phyloP scores from a whole-genome alignment of 1,284 basidiomycete genomes.

The Cryptococcus sp. region DNA sequence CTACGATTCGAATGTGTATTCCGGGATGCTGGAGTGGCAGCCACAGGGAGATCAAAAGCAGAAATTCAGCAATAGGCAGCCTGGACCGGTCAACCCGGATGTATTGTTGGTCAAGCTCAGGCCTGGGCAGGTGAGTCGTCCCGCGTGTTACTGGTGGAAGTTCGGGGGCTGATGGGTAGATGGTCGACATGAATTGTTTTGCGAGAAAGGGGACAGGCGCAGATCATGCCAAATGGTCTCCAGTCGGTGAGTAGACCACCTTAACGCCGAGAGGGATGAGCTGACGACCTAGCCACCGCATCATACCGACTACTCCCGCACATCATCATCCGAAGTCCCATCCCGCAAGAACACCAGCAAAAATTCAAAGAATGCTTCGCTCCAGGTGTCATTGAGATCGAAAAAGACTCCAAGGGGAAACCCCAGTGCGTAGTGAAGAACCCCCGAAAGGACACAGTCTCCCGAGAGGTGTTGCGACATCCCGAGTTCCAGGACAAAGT shows the following conservation, averaged over 20 bases:
- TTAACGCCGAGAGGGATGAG: background rate
- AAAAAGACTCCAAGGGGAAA: slow-evolving; percentile 48
- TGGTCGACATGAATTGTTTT: slow-evolving; percentile 79
- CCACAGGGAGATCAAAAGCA: slow-evolving; percentile 77
- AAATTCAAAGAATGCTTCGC: slow-evolving; percentile 88
- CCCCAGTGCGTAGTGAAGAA: slow-evolving; percentile 55
- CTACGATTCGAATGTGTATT: slow-evolving; percentile 61
- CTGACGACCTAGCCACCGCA: slow-evolving; percentile 64
- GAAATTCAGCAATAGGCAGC: slow-evolving; percentile 39
- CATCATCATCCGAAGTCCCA: slow-evolving; percentile 69
- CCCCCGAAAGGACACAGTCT: slow-evolving; percentile 79
- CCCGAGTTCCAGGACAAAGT: slow-evolving; percentile 84
- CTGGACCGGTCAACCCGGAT: slow-evolving; percentile 58
- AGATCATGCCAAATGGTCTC: slow-evolving; percentile 95
- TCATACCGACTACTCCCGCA: slow-evolving; percentile 89
- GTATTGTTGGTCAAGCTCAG: slow-evolving; percentile 92
- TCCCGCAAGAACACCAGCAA: slow-evolving; percentile 56
- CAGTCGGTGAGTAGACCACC: slow-evolving; percentile 66
- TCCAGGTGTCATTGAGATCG: slow-evolving; percentile 75
- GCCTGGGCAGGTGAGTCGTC: slow-evolving; percentile 58
- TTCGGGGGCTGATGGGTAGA: slow-evolving; percentile 9
- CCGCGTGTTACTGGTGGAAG: background rate
- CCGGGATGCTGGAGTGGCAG: slow-evolving; percentile 73
- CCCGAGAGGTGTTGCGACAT: slow-evolving; percentile 86
- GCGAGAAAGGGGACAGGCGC: slow-evolving; percentile 79